Evolutionary conservation across 257 asterid genomes (phyloP).

Genomic region (Rhazya stricta): DNA sequence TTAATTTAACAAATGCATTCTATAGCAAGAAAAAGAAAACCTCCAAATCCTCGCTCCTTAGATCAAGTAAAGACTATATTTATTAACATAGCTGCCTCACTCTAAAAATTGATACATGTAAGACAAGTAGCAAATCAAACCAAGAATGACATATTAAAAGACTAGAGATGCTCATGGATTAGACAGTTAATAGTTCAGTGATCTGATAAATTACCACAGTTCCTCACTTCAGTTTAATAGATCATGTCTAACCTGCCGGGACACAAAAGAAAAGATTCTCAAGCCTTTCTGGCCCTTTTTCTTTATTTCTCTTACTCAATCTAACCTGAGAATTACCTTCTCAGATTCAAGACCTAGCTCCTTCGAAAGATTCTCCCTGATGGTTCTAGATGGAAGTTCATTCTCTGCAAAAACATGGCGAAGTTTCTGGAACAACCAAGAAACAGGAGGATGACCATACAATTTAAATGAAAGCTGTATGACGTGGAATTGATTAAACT

Average conservation of each 20-base stretch:
- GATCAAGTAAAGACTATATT: not conserved
- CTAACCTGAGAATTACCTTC: slow-evolving; percentile 54
- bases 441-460: slow-evolving; percentile 24
- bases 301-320: not conserved
- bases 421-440: slow-evolving; percentile 62
- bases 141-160: not conserved
- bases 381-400: slow-evolving; percentile 81
- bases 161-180: slow-evolving; percentile 1
- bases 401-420: slow-evolving; percentile 77
- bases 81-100: not conserved
- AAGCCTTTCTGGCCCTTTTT: not conserved
- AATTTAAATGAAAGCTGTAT: slow-evolving; percentile 1
- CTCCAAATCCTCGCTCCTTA: not conserved
- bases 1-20: not conserved
- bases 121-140: not conserved
- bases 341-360: slow-evolving; percentile 74
- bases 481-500: not conserved
- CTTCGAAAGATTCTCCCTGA: slow-evolving; percentile 62
- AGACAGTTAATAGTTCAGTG: not conserved
- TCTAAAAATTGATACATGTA: not conserved
- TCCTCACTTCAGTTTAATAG: slow-evolving; percentile 2
- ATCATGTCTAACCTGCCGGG: not conserved
- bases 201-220: not conserved
- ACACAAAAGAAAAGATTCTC: slow-evolving; percentile 1
- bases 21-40: not conserved